A percentile compares a stretch with the other conserved stretches of the same genome.
Evolutionary conservation across 1,284 basidiomycete genomes (phyloP).

Genomic region (Moesziomyces aphidis): DNA sequence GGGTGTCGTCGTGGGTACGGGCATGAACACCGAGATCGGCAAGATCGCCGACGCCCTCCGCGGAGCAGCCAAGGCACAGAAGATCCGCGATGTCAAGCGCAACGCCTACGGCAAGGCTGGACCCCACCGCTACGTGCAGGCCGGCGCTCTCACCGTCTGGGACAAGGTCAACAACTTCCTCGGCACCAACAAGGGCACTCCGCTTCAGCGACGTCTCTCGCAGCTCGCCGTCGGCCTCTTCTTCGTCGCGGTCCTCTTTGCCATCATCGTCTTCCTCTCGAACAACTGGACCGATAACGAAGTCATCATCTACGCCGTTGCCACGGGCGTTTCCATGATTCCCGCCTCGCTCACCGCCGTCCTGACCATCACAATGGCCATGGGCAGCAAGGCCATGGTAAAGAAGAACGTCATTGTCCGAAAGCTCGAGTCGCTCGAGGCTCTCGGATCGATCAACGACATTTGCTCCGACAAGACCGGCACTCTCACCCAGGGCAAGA

Average conservation of each 20-base stretch:
- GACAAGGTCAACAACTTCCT: slow-evolving; percentile 67
- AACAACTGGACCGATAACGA: slow-evolving; percentile 68
- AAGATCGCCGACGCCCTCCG: slow-evolving; percentile 65
- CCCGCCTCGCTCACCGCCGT: slow-evolving; percentile 70
- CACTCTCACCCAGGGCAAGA: slow-evolving; percentile 66
- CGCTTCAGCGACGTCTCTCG: slow-evolving; percentile 67
- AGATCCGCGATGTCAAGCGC: slow-evolving; percentile 71
- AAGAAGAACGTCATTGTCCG: slow-evolving; percentile 73
- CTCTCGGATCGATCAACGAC: slow-evolving; percentile 65
- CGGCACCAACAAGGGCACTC: slow-evolving; percentile 68
- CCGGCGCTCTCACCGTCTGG: slow-evolving; percentile 66
- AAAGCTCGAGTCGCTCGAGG: slow-evolving; percentile 67
- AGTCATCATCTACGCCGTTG: slow-evolving; percentile 69
- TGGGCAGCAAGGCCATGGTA: slow-evolving; percentile 73
- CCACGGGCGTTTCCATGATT: slow-evolving; percentile 73
- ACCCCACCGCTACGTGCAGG: slow-evolving; percentile 68
- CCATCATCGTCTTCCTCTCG: slow-evolving; percentile 67
- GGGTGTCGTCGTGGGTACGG: slow-evolving; percentile 74
- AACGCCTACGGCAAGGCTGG: slow-evolving; percentile 67
- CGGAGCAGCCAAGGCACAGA: slow-evolving; percentile 56
- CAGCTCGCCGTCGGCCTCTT: slow-evolving; percentile 67
- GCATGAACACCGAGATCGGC: slow-evolving; percentile 71
- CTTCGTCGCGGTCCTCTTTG: slow-evolving; percentile 66
- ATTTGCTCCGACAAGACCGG: slow-evolving; percentile 68
- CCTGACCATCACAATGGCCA: slow-evolving; percentile 70